These are phyloP conservation scores for Aquilaria malaccensis DNA, from an alignment of 345 rosid species.

Conservation along the genomic window DNA sequence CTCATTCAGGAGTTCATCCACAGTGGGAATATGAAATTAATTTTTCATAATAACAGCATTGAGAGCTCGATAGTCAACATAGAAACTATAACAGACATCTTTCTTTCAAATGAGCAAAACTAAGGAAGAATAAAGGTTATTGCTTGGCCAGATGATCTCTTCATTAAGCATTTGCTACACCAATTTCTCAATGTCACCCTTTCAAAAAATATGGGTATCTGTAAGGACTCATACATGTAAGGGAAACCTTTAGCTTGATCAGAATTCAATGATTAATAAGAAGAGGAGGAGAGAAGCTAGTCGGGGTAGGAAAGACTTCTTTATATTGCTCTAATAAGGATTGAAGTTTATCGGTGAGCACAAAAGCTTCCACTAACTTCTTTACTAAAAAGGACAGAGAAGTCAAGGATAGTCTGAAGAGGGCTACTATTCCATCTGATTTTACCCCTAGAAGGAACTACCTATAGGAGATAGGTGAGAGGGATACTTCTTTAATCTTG, in stretches of 20 bases:
- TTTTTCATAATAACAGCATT: background rate
- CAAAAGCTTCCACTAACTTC: too few relatives aligned
- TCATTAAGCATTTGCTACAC: background rate
- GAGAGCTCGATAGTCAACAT: background rate
- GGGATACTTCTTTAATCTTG: too few relatives aligned
- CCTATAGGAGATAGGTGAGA: too few relatives aligned
- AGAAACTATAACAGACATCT: background rate
- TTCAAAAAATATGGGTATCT: slow-evolving; percentile 1
- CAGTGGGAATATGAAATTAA: background rate
- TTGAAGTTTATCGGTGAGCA: too few relatives aligned
- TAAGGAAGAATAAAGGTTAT: background rate
- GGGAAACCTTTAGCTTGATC: background rate
- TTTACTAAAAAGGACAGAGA: too few relatives aligned
- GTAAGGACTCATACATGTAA: background rate
- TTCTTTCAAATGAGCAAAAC: background rate
- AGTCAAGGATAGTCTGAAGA: too few relatives aligned
- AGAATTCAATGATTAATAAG: background rate
- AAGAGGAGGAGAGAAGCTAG: too few relatives aligned
- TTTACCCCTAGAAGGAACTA: too few relatives aligned
- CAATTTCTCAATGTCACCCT: background rate
- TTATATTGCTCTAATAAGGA: too few relatives aligned
- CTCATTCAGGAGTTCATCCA: background rate
- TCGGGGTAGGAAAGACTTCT: too few relatives aligned
- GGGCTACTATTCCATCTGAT: too few relatives aligned
- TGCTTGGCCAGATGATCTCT: background rate